Evolutionary conservation across 108 stramenopile species (phyloP).

Genomic region (Cyclotella cryptica): DNA sequence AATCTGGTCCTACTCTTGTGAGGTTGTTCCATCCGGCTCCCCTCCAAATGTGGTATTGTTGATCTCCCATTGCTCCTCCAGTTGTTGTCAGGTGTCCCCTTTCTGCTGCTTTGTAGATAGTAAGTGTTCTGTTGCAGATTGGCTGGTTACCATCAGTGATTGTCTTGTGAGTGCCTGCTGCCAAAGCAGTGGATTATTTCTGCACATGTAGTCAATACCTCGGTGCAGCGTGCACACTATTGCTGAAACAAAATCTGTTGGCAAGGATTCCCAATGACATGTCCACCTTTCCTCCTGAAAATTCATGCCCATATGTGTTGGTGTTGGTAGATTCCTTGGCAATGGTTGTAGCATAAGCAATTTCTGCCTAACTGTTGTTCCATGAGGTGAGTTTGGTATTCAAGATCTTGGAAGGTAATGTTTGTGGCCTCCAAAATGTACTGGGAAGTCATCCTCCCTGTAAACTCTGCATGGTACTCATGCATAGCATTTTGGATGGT

Average conservation of each 20-base stretch:
- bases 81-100: no score
- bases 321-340: background rate
- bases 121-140: no score
- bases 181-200: no score
- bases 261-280: background rate
- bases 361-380: background rate
- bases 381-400: background rate
- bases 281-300: background rate
- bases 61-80: no score
- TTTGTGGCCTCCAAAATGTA: background rate
- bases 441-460: background rate
- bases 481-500: background rate
- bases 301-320: background rate
- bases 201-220: no score
- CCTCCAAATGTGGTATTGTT: no score
- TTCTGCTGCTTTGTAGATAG: no score
- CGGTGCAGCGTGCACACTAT: background rate
- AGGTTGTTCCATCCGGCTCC: no score
- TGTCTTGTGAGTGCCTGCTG: no score
- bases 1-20: no score
- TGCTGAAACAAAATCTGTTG: background rate
- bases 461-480: background rate
- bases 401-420: background rate
- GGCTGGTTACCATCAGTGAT: no score
- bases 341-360: conserved; percentile 6